Conservation (phyloP, 306 rosid genomes). For the Prunus persica region DNA sequence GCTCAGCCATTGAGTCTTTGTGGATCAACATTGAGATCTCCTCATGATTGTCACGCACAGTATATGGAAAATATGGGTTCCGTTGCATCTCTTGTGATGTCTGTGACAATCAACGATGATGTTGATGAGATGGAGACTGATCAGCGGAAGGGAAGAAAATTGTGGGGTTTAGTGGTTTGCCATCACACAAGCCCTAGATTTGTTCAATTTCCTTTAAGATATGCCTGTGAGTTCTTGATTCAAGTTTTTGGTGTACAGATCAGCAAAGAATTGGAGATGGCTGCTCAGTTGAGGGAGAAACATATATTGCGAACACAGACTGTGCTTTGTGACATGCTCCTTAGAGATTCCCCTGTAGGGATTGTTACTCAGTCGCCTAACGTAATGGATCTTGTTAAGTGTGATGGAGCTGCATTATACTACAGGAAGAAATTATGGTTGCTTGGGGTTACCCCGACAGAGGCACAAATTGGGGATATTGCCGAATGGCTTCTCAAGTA, state of each 20-base stretch:
- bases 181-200: constrained; percentile 46
- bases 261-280: constrained; percentile 42
- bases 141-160: constrained; percentile 37
- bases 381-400: constrained; percentile 42
- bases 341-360: constrained; percentile 41
- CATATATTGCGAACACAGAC: constrained; percentile 38
- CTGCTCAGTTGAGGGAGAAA: constrained; percentile 39
- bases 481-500: constrained; percentile 39
- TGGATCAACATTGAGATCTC: constrained; percentile 42
- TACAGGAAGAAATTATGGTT: constrained; percentile 36
- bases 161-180: constrained; percentile 50
- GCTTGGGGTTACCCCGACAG: constrained; percentile 38
- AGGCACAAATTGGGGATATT: constrained; percentile 32
- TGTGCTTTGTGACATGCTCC: constrained; percentile 49
- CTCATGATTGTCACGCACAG: constrained; percentile 42
- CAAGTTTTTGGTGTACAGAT: constrained; percentile 47
- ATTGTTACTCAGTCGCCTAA: constrained; percentile 39
- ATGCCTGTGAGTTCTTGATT: constrained; percentile 50
- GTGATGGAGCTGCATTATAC: constrained; percentile 46
- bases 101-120: constrained; percentile 34
- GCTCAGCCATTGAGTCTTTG: constrained; percentile 39
- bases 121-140: constrained; percentile 31
- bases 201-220: constrained; percentile 47
- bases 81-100: constrained; percentile 43
- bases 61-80: constrained; percentile 48